These are phyloP conservation scores for Boletus mariae DNA, from an alignment of 1,284 basidiomycete genomes.

Conservation along the genomic window DNA sequence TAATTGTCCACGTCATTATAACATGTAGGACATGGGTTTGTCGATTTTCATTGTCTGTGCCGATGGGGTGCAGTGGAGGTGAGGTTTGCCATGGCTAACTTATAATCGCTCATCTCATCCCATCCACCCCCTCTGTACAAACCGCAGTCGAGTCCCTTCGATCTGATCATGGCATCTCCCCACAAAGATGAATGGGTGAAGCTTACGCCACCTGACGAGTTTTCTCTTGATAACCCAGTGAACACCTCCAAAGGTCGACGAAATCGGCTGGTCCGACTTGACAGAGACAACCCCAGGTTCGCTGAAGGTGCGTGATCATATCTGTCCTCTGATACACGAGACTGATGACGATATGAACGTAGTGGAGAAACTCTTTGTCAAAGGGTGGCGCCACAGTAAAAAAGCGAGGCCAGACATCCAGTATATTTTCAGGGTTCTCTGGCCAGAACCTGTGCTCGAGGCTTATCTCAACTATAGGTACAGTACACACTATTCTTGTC, in stretches of 20 bases:
- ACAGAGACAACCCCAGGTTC: slow-evolving; percentile 20
- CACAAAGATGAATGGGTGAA: slow-evolving; percentile 30
- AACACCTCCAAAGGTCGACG: slow-evolving; percentile 35
- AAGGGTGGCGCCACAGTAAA: slow-evolving; percentile 55
- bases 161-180: slow-evolving; percentile 19
- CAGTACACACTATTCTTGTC: slow-evolving; percentile 6
- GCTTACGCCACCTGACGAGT: slow-evolving; percentile 38
- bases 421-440: slow-evolving; percentile 51
- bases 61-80: slow-evolving; percentile 19
- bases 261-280: slow-evolving; percentile 37
- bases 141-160: background rate
- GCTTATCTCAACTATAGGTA: slow-evolving; percentile 52
- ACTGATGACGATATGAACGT: slow-evolving; percentile 3
- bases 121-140: background rate
- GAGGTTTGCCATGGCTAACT: slow-evolving; percentile 19
- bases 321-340: slow-evolving; percentile 2
- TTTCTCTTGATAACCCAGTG: slow-evolving; percentile 41
- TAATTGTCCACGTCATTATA: slow-evolving; percentile 20
- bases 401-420: slow-evolving; percentile 50
- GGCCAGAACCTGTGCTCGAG: slow-evolving; percentile 41
- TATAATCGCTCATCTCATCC: slow-evolving; percentile 19
- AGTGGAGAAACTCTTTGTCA: slow-evolving; percentile 51
- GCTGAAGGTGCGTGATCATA: slow-evolving; percentile 20
- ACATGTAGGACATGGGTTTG: slow-evolving; percentile 8
- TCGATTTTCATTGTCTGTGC: slow-evolving; percentile 11